Conservation (phyloP, 1,139 yeast genomes). For the Arxiozyma heterogenica region DNA sequence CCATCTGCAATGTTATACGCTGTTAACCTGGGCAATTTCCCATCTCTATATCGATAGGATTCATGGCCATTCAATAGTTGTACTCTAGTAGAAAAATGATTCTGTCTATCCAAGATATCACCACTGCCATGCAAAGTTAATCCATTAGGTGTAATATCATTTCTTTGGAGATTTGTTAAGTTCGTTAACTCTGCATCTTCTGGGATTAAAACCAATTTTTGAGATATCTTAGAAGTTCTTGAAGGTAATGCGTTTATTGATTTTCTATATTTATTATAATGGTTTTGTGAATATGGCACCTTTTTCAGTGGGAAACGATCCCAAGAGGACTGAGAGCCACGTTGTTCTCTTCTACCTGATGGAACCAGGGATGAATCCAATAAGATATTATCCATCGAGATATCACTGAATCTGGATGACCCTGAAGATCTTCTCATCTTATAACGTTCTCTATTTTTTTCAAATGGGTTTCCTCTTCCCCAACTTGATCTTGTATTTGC, state of each 20-base stretch:
- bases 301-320: conserved; percentile 15
- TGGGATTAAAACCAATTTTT: conserved; percentile 78
- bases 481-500: not conserved
- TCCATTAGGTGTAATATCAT: not conserved
- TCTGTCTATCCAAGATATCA: conserved; percentile 1
- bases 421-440: conserved; percentile 7
- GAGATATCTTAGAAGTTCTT: conserved; percentile 81
- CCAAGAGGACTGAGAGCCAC: conserved; percentile 30
- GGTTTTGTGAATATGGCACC: conserved; percentile 10
- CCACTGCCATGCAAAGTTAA: not conserved
- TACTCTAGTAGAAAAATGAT: conserved; percentile 6
- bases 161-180: not conserved
- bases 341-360: conserved; percentile 40
- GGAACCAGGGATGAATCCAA: conserved; percentile 81
- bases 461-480: not conserved
- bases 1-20: conserved; percentile 86
- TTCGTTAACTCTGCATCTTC: conserved; percentile 40
- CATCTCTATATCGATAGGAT: conserved; percentile 8
- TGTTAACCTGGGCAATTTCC: conserved; percentile 65
- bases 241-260: conserved; percentile 62
- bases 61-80: conserved; percentile 12
- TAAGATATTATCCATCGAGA: conserved; percentile 61
- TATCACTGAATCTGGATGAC: conserved; percentile 44
- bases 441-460: not conserved
- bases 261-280: conserved; percentile 35